These are phyloP conservation scores for Wickerhamomyces bisporus DNA, from an alignment of 805 yeast genomes.

Conservation along the genomic window DNA sequence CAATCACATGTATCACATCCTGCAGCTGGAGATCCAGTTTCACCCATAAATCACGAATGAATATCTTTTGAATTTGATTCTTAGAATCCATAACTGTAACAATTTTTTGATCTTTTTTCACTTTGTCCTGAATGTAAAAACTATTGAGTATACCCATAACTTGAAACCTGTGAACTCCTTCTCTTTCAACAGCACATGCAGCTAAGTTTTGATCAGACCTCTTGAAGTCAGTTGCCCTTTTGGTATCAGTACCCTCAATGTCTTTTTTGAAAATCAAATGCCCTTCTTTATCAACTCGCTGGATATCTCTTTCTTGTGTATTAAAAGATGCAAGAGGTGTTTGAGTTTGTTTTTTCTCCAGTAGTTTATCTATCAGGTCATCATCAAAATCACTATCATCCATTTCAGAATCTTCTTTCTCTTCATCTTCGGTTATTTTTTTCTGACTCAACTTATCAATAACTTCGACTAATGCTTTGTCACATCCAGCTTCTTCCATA, in stretches of 20 bases:
- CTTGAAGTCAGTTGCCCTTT: conserved; percentile 6
- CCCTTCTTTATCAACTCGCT: conserved; percentile 17
- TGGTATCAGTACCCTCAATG: conserved; percentile 19
- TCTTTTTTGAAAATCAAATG: conserved; percentile 18
- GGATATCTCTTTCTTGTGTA: conserved; percentile 20
- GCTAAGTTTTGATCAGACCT: conserved; percentile 24
- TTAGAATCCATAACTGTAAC: conserved; percentile 43
- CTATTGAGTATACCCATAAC: conserved; percentile 31
- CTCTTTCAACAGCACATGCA: conserved; percentile 38
- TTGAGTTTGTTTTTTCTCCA: conserved; percentile 10
- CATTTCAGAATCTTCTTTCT: conserved; percentile 6
- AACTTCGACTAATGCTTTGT: conserved; percentile 1
- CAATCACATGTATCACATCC: conserved; percentile 61
- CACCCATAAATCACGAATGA: conserved; percentile 60
- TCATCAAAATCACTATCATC: conserved; percentile 17
- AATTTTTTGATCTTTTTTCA: conserved; percentile 42
- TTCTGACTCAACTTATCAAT: conserved; percentile 5
- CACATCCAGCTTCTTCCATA: not conserved
- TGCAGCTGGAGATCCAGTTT: conserved; percentile 40
- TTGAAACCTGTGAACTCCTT: conserved; percentile 45
- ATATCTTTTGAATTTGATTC: conserved; percentile 32
- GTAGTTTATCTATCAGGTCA: conserved; percentile 13
- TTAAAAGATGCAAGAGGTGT: conserved; percentile 3
- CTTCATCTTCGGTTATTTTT: conserved; percentile 3
- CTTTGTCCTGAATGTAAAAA: conserved; percentile 26